Evolutionary conservation across 2,329 filamentous ascomycete genomes (phyloP).

Genomic region (Aspergillus tubingensis): DNA sequence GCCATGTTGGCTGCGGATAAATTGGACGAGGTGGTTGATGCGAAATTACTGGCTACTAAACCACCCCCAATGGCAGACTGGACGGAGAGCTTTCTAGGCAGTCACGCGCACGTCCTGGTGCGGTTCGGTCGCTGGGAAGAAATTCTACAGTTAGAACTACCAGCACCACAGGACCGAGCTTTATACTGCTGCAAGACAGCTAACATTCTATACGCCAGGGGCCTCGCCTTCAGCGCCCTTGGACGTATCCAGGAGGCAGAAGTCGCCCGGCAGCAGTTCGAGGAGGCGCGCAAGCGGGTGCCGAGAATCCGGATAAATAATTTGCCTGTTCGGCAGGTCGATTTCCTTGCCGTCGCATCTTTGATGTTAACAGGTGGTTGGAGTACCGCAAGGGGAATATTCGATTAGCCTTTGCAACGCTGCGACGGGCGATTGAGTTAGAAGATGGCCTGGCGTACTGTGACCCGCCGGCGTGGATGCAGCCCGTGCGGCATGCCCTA

Average conservation of each 20-base stretch:
- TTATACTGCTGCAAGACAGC: slow-evolving; percentile 70
- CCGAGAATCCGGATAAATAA: slow-evolving; percentile 42
- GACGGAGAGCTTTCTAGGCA: slow-evolving; percentile 68
- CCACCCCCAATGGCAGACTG: slow-evolving; percentile 73
- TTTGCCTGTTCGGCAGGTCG: slow-evolving; percentile 27
- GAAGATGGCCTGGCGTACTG: slow-evolving; percentile 67
- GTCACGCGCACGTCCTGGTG: slow-evolving; percentile 67
- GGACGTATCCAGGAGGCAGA: not conserved
- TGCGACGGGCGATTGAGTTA: slow-evolving; percentile 58
- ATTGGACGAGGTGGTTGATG: slow-evolving; percentile 15
- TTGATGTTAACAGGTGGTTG: slow-evolving; percentile 64
- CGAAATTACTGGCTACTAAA: not conserved
- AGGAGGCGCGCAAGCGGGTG: slow-evolving; percentile 67
- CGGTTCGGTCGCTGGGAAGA: slow-evolving; percentile 73
- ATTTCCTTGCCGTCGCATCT: slow-evolving; percentile 27
- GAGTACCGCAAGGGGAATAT: slow-evolving; percentile 64
- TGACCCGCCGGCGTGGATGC: slow-evolving; percentile 77
- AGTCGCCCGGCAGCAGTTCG: not conserved
- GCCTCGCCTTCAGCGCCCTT: not conserved
- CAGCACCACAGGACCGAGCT: slow-evolving; percentile 54
- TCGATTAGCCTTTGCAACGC: slow-evolving; percentile 57
- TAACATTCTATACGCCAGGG: slow-evolving; percentile 53
- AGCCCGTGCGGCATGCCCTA: slow-evolving; percentile 68
- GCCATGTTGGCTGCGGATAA: slow-evolving; percentile 20
- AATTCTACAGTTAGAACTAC: slow-evolving; percentile 58